A percentile compares a stretch with the other conserved stretches of the same genome.
Evolutionary conservation across 345 rosid species (phyloP).

Genomic region (Corymbia maculata): DNA sequence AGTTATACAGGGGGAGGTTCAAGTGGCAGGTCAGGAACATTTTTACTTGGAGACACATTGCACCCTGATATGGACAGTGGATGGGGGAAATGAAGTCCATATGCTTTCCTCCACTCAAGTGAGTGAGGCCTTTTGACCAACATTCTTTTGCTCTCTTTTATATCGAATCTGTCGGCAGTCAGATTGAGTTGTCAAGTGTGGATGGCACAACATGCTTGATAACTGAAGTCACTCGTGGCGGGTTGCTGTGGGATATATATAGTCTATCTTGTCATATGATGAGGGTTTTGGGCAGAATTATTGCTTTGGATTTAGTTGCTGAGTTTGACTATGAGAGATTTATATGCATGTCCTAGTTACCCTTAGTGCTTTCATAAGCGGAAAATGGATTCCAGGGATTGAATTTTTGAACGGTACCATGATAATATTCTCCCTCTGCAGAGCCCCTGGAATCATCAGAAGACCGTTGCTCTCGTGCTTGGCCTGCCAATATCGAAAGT

Average conservation of each 20-base stretch:
- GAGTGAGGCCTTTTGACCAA: slow-evolving; percentile 10
- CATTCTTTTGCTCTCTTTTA: not conserved
- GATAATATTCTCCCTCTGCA: slow-evolving; percentile 14
- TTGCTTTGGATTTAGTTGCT: not conserved
- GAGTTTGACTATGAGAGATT: not conserved
- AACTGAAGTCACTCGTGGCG: not conserved
- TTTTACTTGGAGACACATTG: slow-evolving; percentile 89
- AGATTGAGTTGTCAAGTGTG: not conserved
- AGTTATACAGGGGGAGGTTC: slow-evolving; percentile 76
- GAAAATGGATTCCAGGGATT: not conserved
- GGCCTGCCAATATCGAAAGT: slow-evolving; percentile 95
- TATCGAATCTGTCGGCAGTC: not conserved
- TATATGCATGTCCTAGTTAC: not conserved
- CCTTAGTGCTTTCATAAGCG: not conserved
- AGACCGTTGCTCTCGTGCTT: slow-evolving; percentile 71
- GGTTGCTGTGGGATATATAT: not conserved
- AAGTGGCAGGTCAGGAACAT: slow-evolving; percentile 95
- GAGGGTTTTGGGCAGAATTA: not conserved
- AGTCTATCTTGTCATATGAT: not conserved
- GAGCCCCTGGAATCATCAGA: slow-evolving; percentile 95
- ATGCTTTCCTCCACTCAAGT: slow-evolving; percentile 97
- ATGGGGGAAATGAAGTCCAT: slow-evolving; percentile 86
- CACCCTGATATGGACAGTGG: slow-evolving; percentile 82
- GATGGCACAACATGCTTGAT: not conserved
- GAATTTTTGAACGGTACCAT: not conserved